A percentile compares a stretch with the other conserved stretches of the same genome.
phyloP scores from a whole-genome alignment of 1,284 basidiomycete genomes.

The Tausonia pullulans region DNA sequence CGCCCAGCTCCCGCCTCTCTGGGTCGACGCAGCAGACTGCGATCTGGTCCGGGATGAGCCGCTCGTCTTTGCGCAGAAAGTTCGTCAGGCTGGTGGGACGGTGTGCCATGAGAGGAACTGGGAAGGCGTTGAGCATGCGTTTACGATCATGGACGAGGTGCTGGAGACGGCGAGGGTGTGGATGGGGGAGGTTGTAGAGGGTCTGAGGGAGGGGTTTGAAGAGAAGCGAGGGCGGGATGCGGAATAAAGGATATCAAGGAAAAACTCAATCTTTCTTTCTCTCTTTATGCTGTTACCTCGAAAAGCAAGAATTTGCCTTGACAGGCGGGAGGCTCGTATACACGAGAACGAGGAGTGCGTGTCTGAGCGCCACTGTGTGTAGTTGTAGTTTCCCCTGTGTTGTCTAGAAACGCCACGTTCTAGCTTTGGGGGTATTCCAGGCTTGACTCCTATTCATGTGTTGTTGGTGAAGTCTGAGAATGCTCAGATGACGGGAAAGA shows the following conservation, averaged over 20 bases:
- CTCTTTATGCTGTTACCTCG: not conserved
- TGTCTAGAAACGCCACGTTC: not conserved
- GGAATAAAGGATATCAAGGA: not conserved
- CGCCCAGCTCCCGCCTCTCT: not conserved
- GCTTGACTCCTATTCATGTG: not conserved
- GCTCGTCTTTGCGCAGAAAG: not conserved
- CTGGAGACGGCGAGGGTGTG: too few relatives aligned
- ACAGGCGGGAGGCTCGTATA: not conserved
- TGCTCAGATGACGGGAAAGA: not conserved
- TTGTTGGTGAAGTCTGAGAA: not conserved
- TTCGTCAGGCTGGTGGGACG: not conserved
- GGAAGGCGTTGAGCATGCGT: too few relatives aligned
- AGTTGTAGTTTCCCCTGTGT: too few relatives aligned
- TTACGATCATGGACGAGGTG: too few relatives aligned
- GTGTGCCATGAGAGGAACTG: too few relatives aligned
- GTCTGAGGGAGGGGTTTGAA: not conserved
- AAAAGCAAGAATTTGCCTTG: not conserved
- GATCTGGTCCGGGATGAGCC: conserved; percentile 4
- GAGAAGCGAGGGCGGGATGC: not conserved
- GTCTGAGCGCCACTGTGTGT: too few relatives aligned
- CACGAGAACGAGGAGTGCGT: not conserved
- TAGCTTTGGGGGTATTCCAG: not conserved
- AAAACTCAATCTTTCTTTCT: not conserved
- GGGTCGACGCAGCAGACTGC: not conserved
- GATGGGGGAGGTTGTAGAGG: not conserved